Conservation (phyloP, 176 grass and related monocot genomes). For the Zoysia pacifica region DNA sequence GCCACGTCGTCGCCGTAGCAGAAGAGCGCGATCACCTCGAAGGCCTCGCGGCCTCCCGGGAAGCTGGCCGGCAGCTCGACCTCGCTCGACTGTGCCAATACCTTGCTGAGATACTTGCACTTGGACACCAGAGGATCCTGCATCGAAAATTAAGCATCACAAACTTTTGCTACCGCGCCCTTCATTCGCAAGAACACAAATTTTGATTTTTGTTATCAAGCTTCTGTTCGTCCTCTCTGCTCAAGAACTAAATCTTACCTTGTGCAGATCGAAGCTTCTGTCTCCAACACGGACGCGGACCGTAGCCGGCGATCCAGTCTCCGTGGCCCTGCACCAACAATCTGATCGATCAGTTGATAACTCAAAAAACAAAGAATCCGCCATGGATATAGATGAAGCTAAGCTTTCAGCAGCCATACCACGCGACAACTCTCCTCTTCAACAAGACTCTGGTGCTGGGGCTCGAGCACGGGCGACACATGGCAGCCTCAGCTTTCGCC, state of each 20-base stretch:
- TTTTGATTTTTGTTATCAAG: neutral
- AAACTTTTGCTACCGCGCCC: neutral
- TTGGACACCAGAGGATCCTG: conserved; percentile 64
- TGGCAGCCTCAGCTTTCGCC: conserved; percentile 41
- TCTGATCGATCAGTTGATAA: neutral
- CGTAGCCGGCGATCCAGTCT: conserved; percentile 57
- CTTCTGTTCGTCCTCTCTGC: too few relatives aligned
- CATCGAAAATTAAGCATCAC: neutral
- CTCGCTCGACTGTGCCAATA: conserved; percentile 34
- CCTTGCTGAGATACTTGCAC: conserved; percentile 65
- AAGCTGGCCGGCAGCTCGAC: conserved; percentile 58
- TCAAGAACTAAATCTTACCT: conserved; percentile 39
- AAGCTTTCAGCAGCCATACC: conserved; percentile 41
- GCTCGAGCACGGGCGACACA: conserved; percentile 58
- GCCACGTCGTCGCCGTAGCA: conserved; percentile 64
- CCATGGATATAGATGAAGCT: neutral
- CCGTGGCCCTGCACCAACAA: conserved; percentile 57
- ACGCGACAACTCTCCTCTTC: conserved; percentile 66
- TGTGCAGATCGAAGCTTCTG: conserved; percentile 70
- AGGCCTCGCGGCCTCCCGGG: conserved; percentile 65
- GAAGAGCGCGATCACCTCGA: conserved; percentile 82
- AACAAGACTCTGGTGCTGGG: conserved; percentile 63
- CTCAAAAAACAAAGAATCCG: neutral
- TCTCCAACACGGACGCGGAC: conserved; percentile 54
- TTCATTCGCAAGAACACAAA: neutral